A percentile compares a stretch with the other conserved stretches of the same genome.
These are phyloP conservation scores for Botrytis paeoniae DNA, from an alignment of 2,329 filamentous ascomycete genomes.

Conservation along the genomic window DNA sequence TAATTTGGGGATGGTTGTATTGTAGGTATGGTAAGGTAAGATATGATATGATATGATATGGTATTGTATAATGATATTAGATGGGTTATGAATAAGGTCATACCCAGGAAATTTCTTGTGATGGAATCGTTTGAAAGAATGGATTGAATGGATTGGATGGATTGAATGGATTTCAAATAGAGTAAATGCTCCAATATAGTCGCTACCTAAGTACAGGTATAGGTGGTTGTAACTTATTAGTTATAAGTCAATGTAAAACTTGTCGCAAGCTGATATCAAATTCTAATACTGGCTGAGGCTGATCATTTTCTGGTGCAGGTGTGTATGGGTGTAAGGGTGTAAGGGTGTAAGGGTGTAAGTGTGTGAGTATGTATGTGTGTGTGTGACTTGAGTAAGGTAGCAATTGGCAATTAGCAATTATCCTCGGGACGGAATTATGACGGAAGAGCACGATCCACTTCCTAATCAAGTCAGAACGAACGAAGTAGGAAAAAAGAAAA, in stretches of 20 bases:
- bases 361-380: too few species aligned
- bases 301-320: not conserved
- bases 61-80: not conserved
- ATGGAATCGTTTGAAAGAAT: not conserved
- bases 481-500: not conserved
- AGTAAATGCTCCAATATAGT: not conserved
- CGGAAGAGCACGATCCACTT: constrained; percentile 1
- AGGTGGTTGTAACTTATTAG: not conserved
- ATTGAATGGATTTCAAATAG: not conserved
- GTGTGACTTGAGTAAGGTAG: not conserved
- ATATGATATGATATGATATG: not conserved
- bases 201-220: not conserved
- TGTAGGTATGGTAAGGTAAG: not conserved
- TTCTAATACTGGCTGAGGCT: not conserved
- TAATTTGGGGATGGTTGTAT: not conserved
- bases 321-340: not conserved
- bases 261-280: constrained; percentile 4
- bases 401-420: not conserved
- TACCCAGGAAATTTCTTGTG: not conserved
- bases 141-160: not conserved
- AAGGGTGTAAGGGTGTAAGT: too few species aligned
- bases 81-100: not conserved
- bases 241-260: not conserved
- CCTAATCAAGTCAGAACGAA: not conserved
- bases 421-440: not conserved